Evolutionary conservation across 768 basidiomycete species (phyloP).

Genomic region (Tylopilus rubrobrunneus): DNA sequence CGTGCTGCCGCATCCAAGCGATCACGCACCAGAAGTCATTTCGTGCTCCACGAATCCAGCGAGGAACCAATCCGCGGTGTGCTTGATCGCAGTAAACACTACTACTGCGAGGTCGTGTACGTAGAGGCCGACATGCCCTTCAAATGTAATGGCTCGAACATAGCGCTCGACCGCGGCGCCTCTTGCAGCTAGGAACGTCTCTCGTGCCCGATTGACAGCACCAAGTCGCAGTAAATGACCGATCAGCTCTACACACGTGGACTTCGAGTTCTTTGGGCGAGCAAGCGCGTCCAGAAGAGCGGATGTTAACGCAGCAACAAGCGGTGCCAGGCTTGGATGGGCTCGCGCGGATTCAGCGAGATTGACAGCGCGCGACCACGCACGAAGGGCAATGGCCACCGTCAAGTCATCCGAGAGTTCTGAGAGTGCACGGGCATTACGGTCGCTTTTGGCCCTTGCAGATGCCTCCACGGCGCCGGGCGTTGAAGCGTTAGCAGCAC

Average conservation of each 20-base stretch:
- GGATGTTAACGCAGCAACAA: constrained; percentile 64
- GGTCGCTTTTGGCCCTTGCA: constrained; percentile 72
- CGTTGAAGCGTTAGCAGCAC: constrained; percentile 41
- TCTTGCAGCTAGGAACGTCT: constrained; percentile 78
- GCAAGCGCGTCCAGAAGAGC: constrained; percentile 74
- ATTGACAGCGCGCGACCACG: constrained; percentile 84
- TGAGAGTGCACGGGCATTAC: constrained; percentile 81
- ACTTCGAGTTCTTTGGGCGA: constrained; percentile 72
- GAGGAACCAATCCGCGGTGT: constrained; percentile 97
- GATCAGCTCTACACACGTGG: constrained; percentile 66
- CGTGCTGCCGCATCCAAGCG: not conserved
- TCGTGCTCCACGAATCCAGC: constrained; percentile 95
- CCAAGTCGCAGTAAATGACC: constrained; percentile 70
- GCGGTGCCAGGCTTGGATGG: constrained; percentile 58
- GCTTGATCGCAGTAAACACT: constrained; percentile 91
- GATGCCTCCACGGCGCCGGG: constrained; percentile 34
- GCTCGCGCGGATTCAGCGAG: constrained; percentile 81
- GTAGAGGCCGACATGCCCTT: constrained; percentile 83
- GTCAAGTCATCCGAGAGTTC: constrained; percentile 92
- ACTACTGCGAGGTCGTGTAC: constrained; percentile 86
- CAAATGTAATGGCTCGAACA: constrained; percentile 84
- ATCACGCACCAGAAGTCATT: constrained; percentile 77
- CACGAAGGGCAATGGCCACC: constrained; percentile 83
- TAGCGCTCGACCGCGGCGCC: constrained; percentile 69
- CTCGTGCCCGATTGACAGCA: constrained; percentile 73